Base-by-base conservation (phyloP, 2,329 filamentous ascomycete species). In the Penicillium nordicum region DNA sequence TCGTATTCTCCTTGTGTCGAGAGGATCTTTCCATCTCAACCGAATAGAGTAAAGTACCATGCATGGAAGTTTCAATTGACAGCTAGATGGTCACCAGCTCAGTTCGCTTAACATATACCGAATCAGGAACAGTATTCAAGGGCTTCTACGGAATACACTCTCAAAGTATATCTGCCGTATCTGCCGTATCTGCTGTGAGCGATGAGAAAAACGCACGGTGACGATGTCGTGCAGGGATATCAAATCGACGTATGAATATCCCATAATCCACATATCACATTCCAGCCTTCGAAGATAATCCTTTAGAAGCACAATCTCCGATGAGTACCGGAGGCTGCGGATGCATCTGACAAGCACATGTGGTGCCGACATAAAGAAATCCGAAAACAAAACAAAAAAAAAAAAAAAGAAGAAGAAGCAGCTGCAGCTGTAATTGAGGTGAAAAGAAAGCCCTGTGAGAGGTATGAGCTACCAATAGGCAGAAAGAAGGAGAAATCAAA, bases 1-100 rank as follows among this genome's bases (percentile, higher is more conserved):
- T 32, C 9, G 38, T 38, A 45, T 36, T 47, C 21, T 38, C 37
- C 49, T 49, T 12, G 46, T 43, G 25, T 30, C n/a, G 50, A 34
- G 36, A 53, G 49, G 30, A 18, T 38, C 55, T 62, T 63, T 62
- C 40, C 50, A 62, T 63, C 18, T 38, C 50, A 47, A 57, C 62
- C 27, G 48, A 50, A 38, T 18, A 30, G 9, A 27, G 40, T n/a
- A 41, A 37, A 50, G 36, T 30, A n/a, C 27, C 27, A 38, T 53
- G 57, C 51, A 61, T 50, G 16, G 29, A 23, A 38, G 48, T 40
- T 50, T 50, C 16, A 38, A 44, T 38, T 44, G 45, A 16, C 6
- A 41, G 51, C 60, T 60, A 62, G 47, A 57, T 49, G 50, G 44
- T 44, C 51, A 57, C 56, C 49, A 57, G 61, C 56, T 11, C 50